phyloP scores from a whole-genome alignment of 108 stramenopile species.

The Nannochloropsis gaditana region DNA sequence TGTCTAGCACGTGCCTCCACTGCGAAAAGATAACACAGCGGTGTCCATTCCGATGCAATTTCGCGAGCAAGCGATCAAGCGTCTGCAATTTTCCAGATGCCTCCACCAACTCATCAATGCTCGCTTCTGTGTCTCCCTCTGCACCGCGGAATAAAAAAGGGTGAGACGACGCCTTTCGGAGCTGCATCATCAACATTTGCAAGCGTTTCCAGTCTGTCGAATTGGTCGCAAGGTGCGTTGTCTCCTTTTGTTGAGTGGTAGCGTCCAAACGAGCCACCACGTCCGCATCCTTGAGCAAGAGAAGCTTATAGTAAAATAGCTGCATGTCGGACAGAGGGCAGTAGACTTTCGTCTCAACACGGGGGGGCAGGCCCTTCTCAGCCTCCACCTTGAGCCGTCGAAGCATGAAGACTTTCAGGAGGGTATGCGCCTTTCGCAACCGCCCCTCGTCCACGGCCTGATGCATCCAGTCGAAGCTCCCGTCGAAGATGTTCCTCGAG shows the following conservation, averaged over 20 bases:
- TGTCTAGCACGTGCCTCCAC: slow-evolving; percentile 92
- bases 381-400: slow-evolving; percentile 65
- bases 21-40: slow-evolving; percentile 82
- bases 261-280: slow-evolving; percentile 40
- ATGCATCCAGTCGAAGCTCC: neutral
- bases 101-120: slow-evolving; percentile 4
- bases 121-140: slow-evolving; percentile 42
- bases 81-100: slow-evolving; percentile 80
- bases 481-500: neutral
- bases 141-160: slow-evolving; percentile 67
- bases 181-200: slow-evolving; percentile 65
- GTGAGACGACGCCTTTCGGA: slow-evolving; percentile 64
- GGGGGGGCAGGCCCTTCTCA: slow-evolving; percentile 60
- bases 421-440: slow-evolving; percentile 59
- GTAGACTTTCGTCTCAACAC: slow-evolving; percentile 55
- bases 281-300: slow-evolving; percentile 62
- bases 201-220: slow-evolving; percentile 33
- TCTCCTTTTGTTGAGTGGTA: slow-evolving; percentile 18
- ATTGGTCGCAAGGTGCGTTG: slow-evolving; percentile 28
- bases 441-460: neutral
- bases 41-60: slow-evolving; percentile 77
- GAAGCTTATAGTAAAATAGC: slow-evolving; percentile 62
- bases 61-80: slow-evolving; percentile 91
- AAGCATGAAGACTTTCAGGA: slow-evolving; percentile 63
- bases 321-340: slow-evolving; percentile 61